phyloP scores from a whole-genome alignment of 257 asterid species.

The Fraxinus quadrangulata region DNA sequence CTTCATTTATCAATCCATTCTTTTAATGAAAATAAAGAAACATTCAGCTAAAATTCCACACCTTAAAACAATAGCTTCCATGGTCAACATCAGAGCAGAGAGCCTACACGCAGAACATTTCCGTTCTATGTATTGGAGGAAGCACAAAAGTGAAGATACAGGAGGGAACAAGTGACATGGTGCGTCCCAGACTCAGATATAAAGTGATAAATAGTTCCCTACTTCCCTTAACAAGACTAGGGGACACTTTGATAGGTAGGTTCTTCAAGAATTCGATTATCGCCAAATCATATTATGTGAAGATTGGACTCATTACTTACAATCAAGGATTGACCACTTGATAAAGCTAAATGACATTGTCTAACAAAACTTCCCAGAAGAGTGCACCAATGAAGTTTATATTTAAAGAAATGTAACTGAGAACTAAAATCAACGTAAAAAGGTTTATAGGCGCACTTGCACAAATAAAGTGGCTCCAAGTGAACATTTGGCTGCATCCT shows the following conservation, averaged over 20 bases:
- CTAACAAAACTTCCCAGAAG: background rate
- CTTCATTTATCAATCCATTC: background rate
- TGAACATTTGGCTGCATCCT: constrained; percentile 43
- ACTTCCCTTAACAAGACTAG: background rate
- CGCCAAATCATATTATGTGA: background rate
- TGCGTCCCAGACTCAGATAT: background rate
- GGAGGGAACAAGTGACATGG: background rate
- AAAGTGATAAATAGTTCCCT: background rate
- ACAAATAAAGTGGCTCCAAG: constrained; percentile 65
- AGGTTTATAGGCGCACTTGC: constrained; percentile 72
- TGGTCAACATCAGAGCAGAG: background rate
- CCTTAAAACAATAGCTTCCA: background rate
- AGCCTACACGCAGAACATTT: background rate
- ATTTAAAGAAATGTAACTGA: constrained; percentile 18
- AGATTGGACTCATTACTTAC: background rate
- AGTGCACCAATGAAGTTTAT: background rate
- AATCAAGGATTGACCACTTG: background rate
- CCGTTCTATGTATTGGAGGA: background rate
- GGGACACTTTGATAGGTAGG: background rate
- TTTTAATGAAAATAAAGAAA: background rate
- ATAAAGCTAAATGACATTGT: background rate
- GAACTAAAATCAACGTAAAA: constrained; percentile 21
- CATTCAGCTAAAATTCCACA: background rate
- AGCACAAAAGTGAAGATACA: background rate
- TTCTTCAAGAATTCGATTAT: background rate